Percentiles rank a stretch among this genome's conserved stretches.
These are phyloP conservation scores for Ceratocystis albifundus DNA, from an alignment of 2,329 filamentous ascomycete genomes.

Conservation along the genomic window DNA sequence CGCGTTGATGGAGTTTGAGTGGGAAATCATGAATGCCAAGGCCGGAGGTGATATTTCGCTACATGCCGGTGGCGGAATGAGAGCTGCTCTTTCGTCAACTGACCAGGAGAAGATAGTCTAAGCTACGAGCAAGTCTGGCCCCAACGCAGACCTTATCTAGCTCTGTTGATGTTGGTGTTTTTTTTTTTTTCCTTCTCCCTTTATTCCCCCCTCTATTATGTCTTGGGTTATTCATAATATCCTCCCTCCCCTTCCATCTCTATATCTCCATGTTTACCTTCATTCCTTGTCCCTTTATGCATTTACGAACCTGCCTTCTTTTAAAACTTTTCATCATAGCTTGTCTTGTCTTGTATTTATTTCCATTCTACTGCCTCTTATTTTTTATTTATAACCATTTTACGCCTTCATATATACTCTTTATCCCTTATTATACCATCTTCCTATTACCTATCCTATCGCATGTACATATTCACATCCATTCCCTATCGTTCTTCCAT, in stretches of 20 bases:
- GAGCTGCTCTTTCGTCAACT: neutral
- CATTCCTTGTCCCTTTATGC: neutral
- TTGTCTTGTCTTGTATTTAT: neutral
- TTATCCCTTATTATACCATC: too few relatives aligned
- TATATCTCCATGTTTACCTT: neutral
- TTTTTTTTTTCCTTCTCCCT: neutral
- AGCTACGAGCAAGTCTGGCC: neutral
- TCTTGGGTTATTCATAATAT: neutral
- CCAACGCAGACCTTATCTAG: too few relatives aligned
- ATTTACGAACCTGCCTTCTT: neutral
- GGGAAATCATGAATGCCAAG: conserved; percentile 69
- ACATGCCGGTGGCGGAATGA: conserved; percentile 12
- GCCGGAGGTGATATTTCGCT: conserved; percentile 26
- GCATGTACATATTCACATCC: neutral
- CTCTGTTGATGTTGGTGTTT: too few relatives aligned
- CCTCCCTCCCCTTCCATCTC: neutral
- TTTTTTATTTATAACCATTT: neutral
- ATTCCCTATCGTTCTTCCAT: neutral
- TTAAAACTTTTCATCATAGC: neutral
- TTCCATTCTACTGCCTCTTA: neutral
- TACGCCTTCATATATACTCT: neutral
- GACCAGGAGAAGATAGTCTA: conserved; percentile 22
- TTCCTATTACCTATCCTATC: neutral
- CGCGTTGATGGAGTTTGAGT: conserved; percentile 80
- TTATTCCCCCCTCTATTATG: neutral